Evolutionary conservation across 2,329 filamentous ascomycete genomes (phyloP).

Genomic region (Dactylellina sp.): DNA sequence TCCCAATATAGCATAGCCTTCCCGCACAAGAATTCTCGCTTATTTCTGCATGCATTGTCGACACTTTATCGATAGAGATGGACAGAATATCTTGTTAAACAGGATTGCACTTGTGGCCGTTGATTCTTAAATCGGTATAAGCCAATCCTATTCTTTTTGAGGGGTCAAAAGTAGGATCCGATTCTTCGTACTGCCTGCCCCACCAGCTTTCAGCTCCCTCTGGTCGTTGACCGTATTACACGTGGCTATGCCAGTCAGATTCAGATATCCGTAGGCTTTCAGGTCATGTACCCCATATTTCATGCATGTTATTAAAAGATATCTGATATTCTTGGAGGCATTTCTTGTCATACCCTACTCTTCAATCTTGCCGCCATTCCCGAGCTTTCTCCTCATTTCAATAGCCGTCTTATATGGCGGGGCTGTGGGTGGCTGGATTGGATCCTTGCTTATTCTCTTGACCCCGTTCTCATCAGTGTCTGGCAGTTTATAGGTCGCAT

Average conservation of each 20-base stretch:
- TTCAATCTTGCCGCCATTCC: constrained; percentile 55
- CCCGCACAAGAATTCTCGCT: constrained; percentile 55
- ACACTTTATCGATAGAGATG: constrained; percentile 53
- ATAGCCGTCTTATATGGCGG: constrained; percentile 93
- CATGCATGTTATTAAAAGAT: neutral
- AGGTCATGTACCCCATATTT: constrained; percentile 26
- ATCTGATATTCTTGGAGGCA: constrained; percentile 16
- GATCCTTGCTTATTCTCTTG: constrained; percentile 78
- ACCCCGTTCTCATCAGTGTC: constrained; percentile 72
- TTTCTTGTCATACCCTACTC: constrained; percentile 23
- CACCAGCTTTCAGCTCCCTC: constrained; percentile 10
- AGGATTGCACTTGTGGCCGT: constrained; percentile 49
- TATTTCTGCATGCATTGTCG: constrained; percentile 55
- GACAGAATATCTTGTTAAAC: constrained; percentile 33
- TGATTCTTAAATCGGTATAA: neutral
- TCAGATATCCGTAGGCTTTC: constrained; percentile 22
- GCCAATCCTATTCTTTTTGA: constrained; percentile 33
- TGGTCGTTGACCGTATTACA: constrained; percentile 35
- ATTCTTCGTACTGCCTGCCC: constrained; percentile 17
- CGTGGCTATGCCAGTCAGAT: constrained; percentile 54
- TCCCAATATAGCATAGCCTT: constrained; percentile 56
- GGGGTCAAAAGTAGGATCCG: constrained; percentile 44
- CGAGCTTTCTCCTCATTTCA: constrained; percentile 74
- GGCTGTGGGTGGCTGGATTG: constrained; percentile 93
- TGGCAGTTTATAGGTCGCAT: constrained; percentile 91